Conservation (phyloP, 179 eudicot genomes). For the Camellia oleifera region DNA sequence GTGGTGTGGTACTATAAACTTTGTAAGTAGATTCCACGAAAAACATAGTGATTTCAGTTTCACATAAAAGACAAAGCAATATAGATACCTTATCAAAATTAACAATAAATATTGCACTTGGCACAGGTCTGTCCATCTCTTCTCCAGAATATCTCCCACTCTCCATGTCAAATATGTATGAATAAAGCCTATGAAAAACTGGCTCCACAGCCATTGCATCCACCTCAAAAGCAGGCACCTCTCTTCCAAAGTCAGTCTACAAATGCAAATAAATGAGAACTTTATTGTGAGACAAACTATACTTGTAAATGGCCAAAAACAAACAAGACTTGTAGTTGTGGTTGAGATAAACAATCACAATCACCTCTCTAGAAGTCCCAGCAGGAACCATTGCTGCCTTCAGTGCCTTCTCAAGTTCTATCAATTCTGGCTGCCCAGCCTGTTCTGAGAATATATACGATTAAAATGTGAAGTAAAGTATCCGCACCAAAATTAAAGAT, state of each 20-base stretch:
- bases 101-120: slow-evolving; percentile 81
- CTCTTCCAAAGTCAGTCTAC: slow-evolving; percentile 91
- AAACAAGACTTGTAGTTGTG: neutral
- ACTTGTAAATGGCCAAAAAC: neutral
- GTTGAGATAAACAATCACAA: slow-evolving; percentile 13
- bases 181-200: slow-evolving; percentile 76
- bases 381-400: slow-evolving; percentile 75
- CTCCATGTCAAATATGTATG: slow-evolving; percentile 76
- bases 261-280: slow-evolving; percentile 16
- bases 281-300: neutral
- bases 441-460: slow-evolving; percentile 27
- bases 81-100: slow-evolving; percentile 87
- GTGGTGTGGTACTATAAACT: neutral
- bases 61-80: neutral
- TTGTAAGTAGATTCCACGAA: neutral
- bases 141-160: slow-evolving; percentile 42
- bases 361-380: slow-evolving; percentile 95
- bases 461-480: neutral
- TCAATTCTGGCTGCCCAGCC: slow-evolving; percentile 87
- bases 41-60: neutral
- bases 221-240: slow-evolving; percentile 92
- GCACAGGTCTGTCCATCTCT: slow-evolving; percentile 73
- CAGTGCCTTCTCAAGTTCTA: slow-evolving; percentile 77
- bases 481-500: neutral
- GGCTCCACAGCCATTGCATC: slow-evolving; percentile 89